These are phyloP conservation scores for Phytophthora macrochlamydospora DNA, from an alignment of 352 stramenopile species.

Conservation along the genomic window DNA sequence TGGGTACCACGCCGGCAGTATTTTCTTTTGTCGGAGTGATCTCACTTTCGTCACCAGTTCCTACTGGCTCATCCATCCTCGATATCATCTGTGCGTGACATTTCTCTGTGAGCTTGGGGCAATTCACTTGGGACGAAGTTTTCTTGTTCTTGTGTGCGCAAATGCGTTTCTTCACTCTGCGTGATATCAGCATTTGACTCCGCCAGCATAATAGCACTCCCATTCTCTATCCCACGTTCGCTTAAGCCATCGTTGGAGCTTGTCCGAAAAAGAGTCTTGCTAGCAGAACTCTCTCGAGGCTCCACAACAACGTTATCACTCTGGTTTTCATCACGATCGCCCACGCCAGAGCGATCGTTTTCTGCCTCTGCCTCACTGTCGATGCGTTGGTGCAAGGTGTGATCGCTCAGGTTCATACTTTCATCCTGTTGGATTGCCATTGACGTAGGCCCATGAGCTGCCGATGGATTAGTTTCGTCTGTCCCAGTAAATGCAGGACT, in stretches of 20 bases:
- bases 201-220: background rate
- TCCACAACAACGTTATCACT: conserved; percentile 6
- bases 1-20: background rate
- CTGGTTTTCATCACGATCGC: conserved; percentile 13
- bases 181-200: background rate
- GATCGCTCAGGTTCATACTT: conserved; percentile 1
- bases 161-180: background rate
- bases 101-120: background rate
- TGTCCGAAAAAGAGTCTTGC: conserved; percentile 2
- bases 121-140: background rate
- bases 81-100: background rate
- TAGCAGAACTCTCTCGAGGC: background rate
- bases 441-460: too few species aligned
- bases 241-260: background rate
- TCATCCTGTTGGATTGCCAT: conserved; percentile 8
- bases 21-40: conserved; percentile 8
- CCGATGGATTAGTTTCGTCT: too few species aligned
- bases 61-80: background rate
- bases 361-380: conserved; percentile 3
- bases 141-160: background rate
- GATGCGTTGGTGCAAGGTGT: conserved; percentile 5
- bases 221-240: background rate
- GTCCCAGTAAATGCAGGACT: too few species aligned
- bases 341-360: conserved; percentile 5
- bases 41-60: conserved; percentile 9